Conservation (phyloP, 2,329 filamentous ascomycete genomes). For the Fusarium sp. region DNA sequence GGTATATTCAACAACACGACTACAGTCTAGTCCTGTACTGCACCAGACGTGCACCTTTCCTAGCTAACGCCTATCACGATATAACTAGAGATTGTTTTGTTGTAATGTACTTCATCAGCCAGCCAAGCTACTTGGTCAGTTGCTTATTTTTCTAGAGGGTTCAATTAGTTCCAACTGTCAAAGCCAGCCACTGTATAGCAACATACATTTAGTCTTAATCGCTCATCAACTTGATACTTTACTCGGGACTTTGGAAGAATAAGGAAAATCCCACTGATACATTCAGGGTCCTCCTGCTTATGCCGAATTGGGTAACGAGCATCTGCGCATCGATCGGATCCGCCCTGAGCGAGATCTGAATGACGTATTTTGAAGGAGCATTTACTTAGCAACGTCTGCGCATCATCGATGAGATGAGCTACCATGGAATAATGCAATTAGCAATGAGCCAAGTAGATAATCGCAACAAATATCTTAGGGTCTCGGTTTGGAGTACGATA, state of each 20-base stretch:
- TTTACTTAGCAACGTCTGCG: constrained; percentile 21
- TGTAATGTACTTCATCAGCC: constrained; percentile 1
- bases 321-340: constrained; percentile 20
- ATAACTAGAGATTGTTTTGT: constrained; percentile 26
- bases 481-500: background rate
- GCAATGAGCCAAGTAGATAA: background rate
- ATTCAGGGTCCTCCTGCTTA: constrained; percentile 5
- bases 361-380: constrained; percentile 33
- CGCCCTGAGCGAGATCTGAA: constrained; percentile 22
- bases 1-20: constrained; percentile 7
- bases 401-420: constrained; percentile 40
- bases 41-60: constrained; percentile 41
- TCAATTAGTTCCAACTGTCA: background rate
- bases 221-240: background rate
- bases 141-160: background rate
- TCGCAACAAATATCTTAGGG: background rate
- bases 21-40: constrained; percentile 35
- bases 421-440: constrained; percentile 1
- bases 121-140: background rate
- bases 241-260: background rate
- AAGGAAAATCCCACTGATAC: background rate
- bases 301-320: constrained; percentile 23
- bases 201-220: background rate
- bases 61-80: constrained; percentile 42
- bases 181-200: background rate